A percentile compares a stretch with the other conserved stretches of the same genome.
phyloP scores from a whole-genome alignment of 768 basidiomycete genomes.

The Naganishia kalamii region DNA sequence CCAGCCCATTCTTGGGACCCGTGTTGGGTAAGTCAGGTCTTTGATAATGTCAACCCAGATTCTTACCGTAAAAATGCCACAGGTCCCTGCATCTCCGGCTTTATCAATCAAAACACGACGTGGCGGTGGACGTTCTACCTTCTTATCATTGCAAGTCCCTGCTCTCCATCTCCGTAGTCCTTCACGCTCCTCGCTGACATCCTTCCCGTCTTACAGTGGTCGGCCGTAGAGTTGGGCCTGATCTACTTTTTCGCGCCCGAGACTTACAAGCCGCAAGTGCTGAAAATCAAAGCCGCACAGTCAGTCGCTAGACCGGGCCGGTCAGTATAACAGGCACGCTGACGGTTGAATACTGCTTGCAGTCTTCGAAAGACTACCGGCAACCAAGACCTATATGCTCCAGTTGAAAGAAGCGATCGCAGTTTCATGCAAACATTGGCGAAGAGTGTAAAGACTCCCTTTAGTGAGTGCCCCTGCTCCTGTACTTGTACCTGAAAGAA shows the following conservation, averaged over 20 bases:
- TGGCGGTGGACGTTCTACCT: slow-evolving; percentile 69
- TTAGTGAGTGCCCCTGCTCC: slow-evolving; percentile 53
- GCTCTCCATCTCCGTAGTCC: not conserved
- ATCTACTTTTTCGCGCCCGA: slow-evolving; percentile 64
- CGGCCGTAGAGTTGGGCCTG: slow-evolving; percentile 53
- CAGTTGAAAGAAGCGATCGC: slow-evolving; percentile 54
- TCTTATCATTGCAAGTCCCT: slow-evolving; percentile 52
- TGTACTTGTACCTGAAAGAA: not conserved
- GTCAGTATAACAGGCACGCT: not conserved
- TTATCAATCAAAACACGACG: slow-evolving; percentile 59
- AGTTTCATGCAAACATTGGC: slow-evolving; percentile 53
- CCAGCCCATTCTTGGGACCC: slow-evolving; percentile 57
- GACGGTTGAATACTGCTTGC: not conserved
- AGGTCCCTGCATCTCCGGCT: slow-evolving; percentile 49
- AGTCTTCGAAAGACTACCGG: slow-evolving; percentile 58
- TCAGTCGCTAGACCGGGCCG: slow-evolving; percentile 29
- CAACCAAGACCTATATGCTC: slow-evolving; percentile 56
- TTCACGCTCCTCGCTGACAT: not conserved
- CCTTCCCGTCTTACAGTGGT: slow-evolving; percentile 51
- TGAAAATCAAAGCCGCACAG: slow-evolving; percentile 59
- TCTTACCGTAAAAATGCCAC: slow-evolving; percentile 6
- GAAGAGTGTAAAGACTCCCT: slow-evolving; percentile 63
- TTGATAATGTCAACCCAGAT: not conserved
- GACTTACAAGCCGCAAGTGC: slow-evolving; percentile 61
- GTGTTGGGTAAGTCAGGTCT: slow-evolving; percentile 43